Percentiles rank a stretch among this genome's conserved stretches.
phyloP scores from a whole-genome alignment of 2,329 filamentous ascomycete species.

The Curvularia verruculosa region DNA sequence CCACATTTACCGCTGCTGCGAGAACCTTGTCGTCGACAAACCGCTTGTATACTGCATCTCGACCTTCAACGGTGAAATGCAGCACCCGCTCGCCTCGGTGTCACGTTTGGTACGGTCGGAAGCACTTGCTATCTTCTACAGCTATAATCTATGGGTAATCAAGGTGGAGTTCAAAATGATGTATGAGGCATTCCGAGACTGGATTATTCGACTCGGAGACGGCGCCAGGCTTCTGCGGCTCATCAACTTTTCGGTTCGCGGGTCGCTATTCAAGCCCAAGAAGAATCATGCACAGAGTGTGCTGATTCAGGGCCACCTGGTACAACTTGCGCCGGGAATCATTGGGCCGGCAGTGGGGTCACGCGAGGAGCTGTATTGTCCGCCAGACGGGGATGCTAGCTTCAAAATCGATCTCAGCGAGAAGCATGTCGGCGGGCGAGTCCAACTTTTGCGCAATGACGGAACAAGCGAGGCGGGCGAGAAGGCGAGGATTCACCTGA shows the following conservation, averaged over 20 bases:
- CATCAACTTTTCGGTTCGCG: slow-evolving; percentile 42
- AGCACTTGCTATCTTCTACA: slow-evolving; percentile 49
- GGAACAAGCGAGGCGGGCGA: slow-evolving; percentile 41
- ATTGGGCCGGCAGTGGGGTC: slow-evolving; percentile 13
- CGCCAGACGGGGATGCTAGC: slow-evolving; percentile 47
- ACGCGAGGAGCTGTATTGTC: slow-evolving; percentile 33
- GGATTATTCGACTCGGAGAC: slow-evolving; percentile 46
- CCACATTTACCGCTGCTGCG: slow-evolving; percentile 47
- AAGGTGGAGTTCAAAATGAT: slow-evolving; percentile 50
- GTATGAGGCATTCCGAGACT: slow-evolving; percentile 49
- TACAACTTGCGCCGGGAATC: slow-evolving; percentile 24
- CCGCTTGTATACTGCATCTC: slow-evolving; percentile 52
- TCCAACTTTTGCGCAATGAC: slow-evolving; percentile 43
- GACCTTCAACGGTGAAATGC: slow-evolving; percentile 45
- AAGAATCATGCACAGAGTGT: slow-evolving; percentile 32
- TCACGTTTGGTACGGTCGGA: slow-evolving; percentile 45
- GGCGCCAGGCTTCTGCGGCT: slow-evolving; percentile 40
- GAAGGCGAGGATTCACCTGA: slow-evolving; percentile 29
- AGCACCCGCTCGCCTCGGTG: slow-evolving; percentile 47
- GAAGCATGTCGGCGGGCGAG: slow-evolving; percentile 40
- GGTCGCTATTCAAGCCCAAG: slow-evolving; percentile 42
- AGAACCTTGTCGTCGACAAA: slow-evolving; percentile 43
- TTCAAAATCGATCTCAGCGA: slow-evolving; percentile 48
- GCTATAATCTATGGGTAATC: slow-evolving; percentile 49
- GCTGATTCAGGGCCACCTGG: slow-evolving; percentile 28